These are phyloP conservation scores for Eucalyptus tenuipes DNA, from an alignment of 345 rosid genomes.

Conservation along the genomic window DNA sequence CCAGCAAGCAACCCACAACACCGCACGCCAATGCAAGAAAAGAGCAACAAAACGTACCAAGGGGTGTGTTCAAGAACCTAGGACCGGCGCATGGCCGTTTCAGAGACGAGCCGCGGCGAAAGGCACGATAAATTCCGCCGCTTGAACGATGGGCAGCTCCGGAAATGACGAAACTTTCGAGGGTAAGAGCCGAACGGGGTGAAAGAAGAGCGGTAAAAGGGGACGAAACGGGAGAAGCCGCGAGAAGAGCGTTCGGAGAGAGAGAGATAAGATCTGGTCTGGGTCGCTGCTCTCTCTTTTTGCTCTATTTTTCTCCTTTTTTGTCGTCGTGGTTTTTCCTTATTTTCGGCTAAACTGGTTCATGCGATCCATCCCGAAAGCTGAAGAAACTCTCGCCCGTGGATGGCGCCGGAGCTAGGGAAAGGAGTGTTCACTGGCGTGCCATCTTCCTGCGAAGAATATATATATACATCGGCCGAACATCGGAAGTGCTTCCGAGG, in stretches of 20 bases:
- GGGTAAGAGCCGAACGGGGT: background rate
- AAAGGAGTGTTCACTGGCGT: background rate
- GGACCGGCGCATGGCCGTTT: background rate
- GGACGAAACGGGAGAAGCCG: background rate
- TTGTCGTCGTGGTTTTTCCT: background rate
- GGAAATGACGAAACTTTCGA: background rate
- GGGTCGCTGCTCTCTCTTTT: background rate
- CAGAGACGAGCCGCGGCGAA: background rate
- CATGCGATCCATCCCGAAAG: background rate
- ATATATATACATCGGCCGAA: background rate
- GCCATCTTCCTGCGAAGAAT: background rate
- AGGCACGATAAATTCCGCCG: background rate
- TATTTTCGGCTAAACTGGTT: background rate
- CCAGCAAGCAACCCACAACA: background rate
- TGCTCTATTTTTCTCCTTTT: background rate
- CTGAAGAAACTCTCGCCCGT: background rate
- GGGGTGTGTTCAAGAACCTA: background rate
- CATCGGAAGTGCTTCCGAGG: background rate
- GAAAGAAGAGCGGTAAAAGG: background rate
- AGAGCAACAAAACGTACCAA: background rate
- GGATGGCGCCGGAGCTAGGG: background rate
- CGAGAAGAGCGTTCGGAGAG: constrained; percentile 6
- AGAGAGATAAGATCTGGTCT: background rate
- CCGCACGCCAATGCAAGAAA: background rate
- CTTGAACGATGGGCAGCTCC: background rate